Evolutionary conservation across 2,329 filamentous ascomycete species (phyloP), one percentile per base, ranked within the genome.

Genomic region (Aspergillus proliferans): DNA sequence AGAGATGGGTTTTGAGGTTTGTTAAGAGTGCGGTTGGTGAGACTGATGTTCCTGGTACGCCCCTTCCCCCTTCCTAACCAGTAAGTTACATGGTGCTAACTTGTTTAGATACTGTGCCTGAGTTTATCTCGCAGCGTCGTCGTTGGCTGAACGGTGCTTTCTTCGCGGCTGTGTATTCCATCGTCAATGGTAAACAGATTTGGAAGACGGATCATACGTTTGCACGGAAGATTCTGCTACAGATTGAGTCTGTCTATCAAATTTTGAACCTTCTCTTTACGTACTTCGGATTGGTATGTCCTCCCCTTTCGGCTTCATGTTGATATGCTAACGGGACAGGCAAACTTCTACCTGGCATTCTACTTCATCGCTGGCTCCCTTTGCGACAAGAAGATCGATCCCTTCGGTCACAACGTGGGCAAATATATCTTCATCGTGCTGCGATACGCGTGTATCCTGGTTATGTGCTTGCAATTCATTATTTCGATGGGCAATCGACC

Each of bases 101-200:
- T 2, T 19, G 2, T n/a, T 1, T 61, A 88, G 93, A 98, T 69
- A 72, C 88, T 7, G 88, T 98, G 2, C 91, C 94, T 1, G 93
- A 98, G 62, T 98, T 98, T 64, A 91, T 98, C 63, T 97, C 91
- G 0, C 93, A 98, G 65, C 86, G 93, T 64, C 84, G 93, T 65
- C 83, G 93, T 70, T 98, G 93, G 93, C 84, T 98, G 53, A 98
- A 98, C 67, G 93, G 93, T 65, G 93, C 93, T 57, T 98, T 98
- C 76, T 98, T 98, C 67, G 94, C 93, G 0, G 93, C 93, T 40
- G 91, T 97, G 46, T 98, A 97, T 76, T 97, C 92, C 1, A 82
- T 97, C 3, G 87, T 96, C 39, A 93, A 98, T 71, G 95, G 92
- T 70, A 85, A 81, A 59, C 94, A 98, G 71, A 85, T 98, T 63